These are phyloP conservation scores for Lotus japonicus DNA, from an alignment of 306 rosid species.

Conservation along the genomic window DNA sequence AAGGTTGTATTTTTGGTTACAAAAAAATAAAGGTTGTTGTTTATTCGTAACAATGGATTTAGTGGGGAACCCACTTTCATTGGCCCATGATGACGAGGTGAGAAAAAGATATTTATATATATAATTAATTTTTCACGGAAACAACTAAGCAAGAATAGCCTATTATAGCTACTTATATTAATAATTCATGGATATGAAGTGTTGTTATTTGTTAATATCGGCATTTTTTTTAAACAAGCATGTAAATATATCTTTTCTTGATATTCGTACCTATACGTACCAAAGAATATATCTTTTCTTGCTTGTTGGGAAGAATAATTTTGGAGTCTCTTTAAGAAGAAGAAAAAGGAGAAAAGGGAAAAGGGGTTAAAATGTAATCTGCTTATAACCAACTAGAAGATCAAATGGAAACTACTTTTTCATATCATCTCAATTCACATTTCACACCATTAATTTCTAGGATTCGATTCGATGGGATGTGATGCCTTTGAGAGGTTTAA, in stretches of 20 bases:
- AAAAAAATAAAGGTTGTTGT: not conserved
- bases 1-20: not conserved
- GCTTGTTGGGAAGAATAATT: conserved; percentile 27
- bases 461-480: not conserved
- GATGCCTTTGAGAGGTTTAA: not conserved
- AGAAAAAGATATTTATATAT: conserved; percentile 7
- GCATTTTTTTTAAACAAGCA: too few relatives aligned
- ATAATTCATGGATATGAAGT: not conserved
- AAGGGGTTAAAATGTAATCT: not conserved
- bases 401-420: conserved; percentile 5
- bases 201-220: too few relatives aligned
- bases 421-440: not conserved
- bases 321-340: conserved; percentile 46
- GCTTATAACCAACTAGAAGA: not conserved
- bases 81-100: conserved; percentile 24
- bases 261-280: not conserved
- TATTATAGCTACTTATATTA: not conserved
- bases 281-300: not conserved
- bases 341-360: conserved; percentile 23
- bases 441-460: not conserved
- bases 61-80: conserved; percentile 63
- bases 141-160: too few relatives aligned
- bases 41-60: conserved; percentile 31
- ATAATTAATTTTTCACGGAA: not conserved
- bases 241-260: too few relatives aligned